Conservation (phyloP, 2,329 filamentous ascomycete genomes). For the Botrytis fabae region DNA sequence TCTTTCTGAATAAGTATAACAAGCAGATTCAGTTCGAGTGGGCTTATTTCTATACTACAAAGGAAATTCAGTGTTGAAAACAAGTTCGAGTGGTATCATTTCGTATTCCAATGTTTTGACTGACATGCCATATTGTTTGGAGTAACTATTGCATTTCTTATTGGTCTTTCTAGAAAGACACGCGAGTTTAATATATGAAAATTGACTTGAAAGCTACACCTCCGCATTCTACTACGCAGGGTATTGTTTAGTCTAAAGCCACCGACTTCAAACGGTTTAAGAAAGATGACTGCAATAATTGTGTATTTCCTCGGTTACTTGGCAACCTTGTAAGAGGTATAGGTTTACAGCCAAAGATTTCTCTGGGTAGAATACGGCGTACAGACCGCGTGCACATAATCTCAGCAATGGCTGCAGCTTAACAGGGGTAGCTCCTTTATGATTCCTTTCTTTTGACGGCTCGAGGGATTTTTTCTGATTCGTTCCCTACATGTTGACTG, state of each 20-base stretch:
- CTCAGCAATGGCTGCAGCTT: constrained; percentile 5
- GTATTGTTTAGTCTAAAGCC: constrained; percentile 12
- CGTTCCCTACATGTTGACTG: constrained; percentile 7
- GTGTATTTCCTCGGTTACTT: constrained; percentile 5
- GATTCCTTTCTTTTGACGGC: constrained; percentile 1
- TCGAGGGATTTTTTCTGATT: constrained; percentile 6
- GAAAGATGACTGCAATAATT: not conserved
- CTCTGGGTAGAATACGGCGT: constrained; percentile 10
- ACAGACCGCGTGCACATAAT: constrained; percentile 21
- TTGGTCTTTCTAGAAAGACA: not conserved
- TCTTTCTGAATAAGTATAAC: not conserved
- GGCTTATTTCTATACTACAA: not conserved
- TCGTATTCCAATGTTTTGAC: not conserved
- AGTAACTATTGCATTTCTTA: not conserved
- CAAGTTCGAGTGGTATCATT: not conserved
- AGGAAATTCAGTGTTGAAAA: not conserved
- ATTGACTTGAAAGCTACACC: not conserved
- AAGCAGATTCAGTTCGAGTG: not conserved
- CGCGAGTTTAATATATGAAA: not conserved
- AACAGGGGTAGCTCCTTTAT: constrained; percentile 13
- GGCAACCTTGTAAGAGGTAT: not conserved
- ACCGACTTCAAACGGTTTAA: not conserved
- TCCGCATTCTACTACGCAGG: not conserved
- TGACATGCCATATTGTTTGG: not conserved
- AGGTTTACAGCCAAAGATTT: not conserved